Percentiles rank a stretch among this genome's conserved stretches.
phyloP scores from a whole-genome alignment of 306 rosid genomes.

The Cicer bijugum region DNA sequence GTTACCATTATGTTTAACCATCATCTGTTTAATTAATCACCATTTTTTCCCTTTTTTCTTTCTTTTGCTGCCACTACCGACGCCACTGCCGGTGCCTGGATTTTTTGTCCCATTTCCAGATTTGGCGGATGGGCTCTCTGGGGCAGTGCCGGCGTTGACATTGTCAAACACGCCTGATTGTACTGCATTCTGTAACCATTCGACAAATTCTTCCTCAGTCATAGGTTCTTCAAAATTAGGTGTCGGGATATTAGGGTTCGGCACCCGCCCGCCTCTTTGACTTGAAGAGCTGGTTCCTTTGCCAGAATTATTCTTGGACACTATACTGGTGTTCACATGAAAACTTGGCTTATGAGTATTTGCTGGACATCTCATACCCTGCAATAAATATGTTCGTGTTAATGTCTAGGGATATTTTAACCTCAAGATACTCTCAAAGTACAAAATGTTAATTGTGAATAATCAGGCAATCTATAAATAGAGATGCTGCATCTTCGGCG shows the following conservation, averaged over 20 bases:
- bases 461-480: slow-evolving; percentile 5
- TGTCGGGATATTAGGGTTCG: slow-evolving; percentile 66
- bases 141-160: slow-evolving; percentile 48
- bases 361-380: slow-evolving; percentile 97
- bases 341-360: slow-evolving; percentile 96
- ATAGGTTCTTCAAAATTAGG: slow-evolving; percentile 72
- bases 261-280: slow-evolving; percentile 73
- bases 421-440: slow-evolving; percentile 26
- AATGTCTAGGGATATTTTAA: slow-evolving; percentile 24
- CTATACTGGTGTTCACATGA: slow-evolving; percentile 86
- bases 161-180: slow-evolving; percentile 75
- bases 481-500: not conserved
- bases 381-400: slow-evolving; percentile 45
- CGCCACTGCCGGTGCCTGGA: slow-evolving; percentile 41
- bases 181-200: slow-evolving; percentile 89
- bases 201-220: slow-evolving; percentile 91
- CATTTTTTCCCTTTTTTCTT: slow-evolving; percentile 91
- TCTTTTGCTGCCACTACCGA: slow-evolving; percentile 56
- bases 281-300: slow-evolving; percentile 84
- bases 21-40: slow-evolving; percentile 51
- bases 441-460: slow-evolving; percentile 30
- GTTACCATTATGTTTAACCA: slow-evolving; percentile 38
- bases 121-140: slow-evolving; percentile 66
- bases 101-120: slow-evolving; percentile 65
- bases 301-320: slow-evolving; percentile 66